Conservation (phyloP, 495 filamentous ascomycete species). For the Penicillium parvum region DNA sequence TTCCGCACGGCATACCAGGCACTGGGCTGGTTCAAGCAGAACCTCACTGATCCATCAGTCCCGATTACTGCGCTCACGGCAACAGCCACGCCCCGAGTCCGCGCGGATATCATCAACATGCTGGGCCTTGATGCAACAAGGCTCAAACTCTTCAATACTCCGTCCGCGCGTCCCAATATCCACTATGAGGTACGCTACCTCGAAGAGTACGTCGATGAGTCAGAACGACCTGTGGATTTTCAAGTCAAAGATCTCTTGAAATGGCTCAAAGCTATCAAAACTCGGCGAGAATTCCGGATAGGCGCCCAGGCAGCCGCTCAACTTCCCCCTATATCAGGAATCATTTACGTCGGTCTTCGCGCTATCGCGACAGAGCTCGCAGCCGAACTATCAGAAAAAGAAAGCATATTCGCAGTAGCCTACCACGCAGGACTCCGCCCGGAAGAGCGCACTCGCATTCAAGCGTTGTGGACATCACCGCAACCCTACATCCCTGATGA, state of each 20-base stretch:
- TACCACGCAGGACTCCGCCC: constrained; percentile 49
- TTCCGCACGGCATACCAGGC: constrained; percentile 89
- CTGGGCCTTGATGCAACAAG: constrained; percentile 58
- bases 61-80: constrained; percentile 90
- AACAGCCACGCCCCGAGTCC: constrained; percentile 76
- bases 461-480: constrained; percentile 70
- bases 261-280: constrained; percentile 70
- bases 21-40: constrained; percentile 80
- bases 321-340: constrained; percentile 68
- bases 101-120: constrained; percentile 71
- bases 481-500: constrained; percentile 28
- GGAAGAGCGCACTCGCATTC: constrained; percentile 41
- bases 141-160: constrained; percentile 73
- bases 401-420: constrained; percentile 41
- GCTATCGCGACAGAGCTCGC: constrained; percentile 74
- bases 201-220: constrained; percentile 43
- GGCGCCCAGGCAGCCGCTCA: constrained; percentile 39
- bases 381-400: constrained; percentile 26
- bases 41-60: constrained; percentile 70
- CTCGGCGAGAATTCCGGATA: constrained; percentile 50
- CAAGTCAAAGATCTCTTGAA: constrained; percentile 64
- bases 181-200: constrained; percentile 93
- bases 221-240: constrained; percentile 15
- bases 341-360: constrained; percentile 83
- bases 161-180: constrained; percentile 76